Evolutionary conservation across 805 yeast species (phyloP).

Genomic region (Lachancea quebecensis): DNA sequence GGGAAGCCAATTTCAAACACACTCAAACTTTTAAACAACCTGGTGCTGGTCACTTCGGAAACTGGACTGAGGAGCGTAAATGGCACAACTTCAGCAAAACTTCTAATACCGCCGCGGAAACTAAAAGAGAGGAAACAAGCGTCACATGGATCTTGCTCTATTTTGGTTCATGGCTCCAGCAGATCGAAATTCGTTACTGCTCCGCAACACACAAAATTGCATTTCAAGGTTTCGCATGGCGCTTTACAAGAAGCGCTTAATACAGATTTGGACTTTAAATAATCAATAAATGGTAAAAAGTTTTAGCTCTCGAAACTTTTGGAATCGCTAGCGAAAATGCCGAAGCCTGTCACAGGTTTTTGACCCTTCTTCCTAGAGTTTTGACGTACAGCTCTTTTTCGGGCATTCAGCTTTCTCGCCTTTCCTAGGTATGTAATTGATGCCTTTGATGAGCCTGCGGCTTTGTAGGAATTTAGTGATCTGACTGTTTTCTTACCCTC

Average conservation of each 20-base stretch:
- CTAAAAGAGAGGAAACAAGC: not conserved
- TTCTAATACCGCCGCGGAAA: not conserved
- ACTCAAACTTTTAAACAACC: slow-evolving; percentile 3
- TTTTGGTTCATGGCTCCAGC: slow-evolving; percentile 9
- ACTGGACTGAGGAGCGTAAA: slow-evolving; percentile 2
- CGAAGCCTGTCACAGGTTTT: not conserved
- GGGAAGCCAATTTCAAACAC: not conserved
- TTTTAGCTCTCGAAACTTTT: slow-evolving; percentile 17
- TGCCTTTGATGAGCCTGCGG: slow-evolving; percentile 49
- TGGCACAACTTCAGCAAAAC: not conserved
- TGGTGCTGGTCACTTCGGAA: slow-evolving; percentile 9
- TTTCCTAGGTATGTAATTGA: slow-evolving; percentile 50
- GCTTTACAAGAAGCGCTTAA: slow-evolving; percentile 28
- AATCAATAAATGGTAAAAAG: not conserved
- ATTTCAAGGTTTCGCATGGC: slow-evolving; percentile 17
- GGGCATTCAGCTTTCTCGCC: slow-evolving; percentile 28
- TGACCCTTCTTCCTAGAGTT: not conserved
- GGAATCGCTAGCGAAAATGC: slow-evolving; percentile 15
- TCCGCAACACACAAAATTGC: slow-evolving; percentile 14
- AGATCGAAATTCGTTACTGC: slow-evolving; percentile 9
- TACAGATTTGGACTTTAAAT: slow-evolving; percentile 20
- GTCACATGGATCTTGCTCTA: not conserved
- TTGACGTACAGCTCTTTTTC: slow-evolving; percentile 10
- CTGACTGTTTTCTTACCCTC: slow-evolving; percentile 43
- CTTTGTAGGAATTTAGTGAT: slow-evolving; percentile 45